Conservation (phyloP, 371 early-diverging fungal species). For the Mucor mucedo region DNA sequence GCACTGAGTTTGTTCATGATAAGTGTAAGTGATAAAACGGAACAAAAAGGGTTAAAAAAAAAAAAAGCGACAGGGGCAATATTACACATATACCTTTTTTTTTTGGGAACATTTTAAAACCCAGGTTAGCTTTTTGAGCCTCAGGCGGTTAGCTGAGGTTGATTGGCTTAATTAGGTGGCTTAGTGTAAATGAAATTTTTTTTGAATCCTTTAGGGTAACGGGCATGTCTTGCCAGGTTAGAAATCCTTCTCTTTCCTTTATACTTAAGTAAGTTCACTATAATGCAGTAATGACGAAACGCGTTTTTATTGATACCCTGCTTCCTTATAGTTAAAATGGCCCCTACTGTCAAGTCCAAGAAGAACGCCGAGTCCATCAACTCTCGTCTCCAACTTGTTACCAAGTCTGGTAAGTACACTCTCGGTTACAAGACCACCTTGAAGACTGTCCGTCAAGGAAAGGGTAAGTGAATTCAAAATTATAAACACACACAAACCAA, state of each 20-base stretch:
- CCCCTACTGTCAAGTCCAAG: slow-evolving; percentile 70
- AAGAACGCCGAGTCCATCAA: slow-evolving; percentile 94
- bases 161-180: not conserved
- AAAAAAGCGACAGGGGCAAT: slow-evolving; percentile 3
- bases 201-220: not conserved
- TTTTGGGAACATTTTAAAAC: not conserved
- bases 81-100: too few species aligned
- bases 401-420: slow-evolving; percentile 98
- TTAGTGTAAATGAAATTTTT: slow-evolving; percentile 1
- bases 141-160: not conserved
- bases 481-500: not conserved
- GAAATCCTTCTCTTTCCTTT: slow-evolving; percentile 17
- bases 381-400: slow-evolving; percentile 97
- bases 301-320: not conserved
- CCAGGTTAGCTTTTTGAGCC: not conserved
- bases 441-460: slow-evolving; percentile 96
- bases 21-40: not conserved
- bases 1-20: slow-evolving; percentile 18
- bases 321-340: slow-evolving; percentile 36
- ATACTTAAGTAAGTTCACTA: slow-evolving; percentile 1
- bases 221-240: not conserved
- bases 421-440: slow-evolving; percentile 98
- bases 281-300: not conserved
- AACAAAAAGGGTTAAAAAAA: not conserved
- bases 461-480: slow-evolving; percentile 67